Evolutionary conservation across 2,329 filamentous ascomycete genomes (phyloP).

Genomic region (Talaromyces atroroseus): DNA sequence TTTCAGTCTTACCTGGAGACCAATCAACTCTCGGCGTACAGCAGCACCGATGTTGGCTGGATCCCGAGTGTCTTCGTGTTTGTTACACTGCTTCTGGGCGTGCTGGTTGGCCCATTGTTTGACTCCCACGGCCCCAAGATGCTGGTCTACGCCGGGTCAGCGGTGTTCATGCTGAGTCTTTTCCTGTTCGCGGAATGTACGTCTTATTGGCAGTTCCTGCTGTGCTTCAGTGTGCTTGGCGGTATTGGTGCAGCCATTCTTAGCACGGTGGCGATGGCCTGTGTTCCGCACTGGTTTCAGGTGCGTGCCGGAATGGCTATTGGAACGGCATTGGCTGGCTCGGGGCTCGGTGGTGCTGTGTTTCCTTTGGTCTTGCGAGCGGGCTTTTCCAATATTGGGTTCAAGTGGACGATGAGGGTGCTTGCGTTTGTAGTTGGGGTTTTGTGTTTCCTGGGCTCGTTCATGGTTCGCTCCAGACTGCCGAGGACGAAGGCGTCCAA

Average conservation of each 20-base stretch:
- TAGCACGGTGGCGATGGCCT: constrained; percentile 34
- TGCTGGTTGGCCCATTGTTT: constrained; percentile 48
- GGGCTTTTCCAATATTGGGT: constrained; percentile 31
- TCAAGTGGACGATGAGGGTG: constrained; percentile 36
- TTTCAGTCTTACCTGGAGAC: constrained; percentile 44
- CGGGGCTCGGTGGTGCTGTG: constrained; percentile 33
- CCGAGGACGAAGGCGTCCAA: constrained; percentile 25
- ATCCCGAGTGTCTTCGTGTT: constrained; percentile 47
- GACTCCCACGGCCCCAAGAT: constrained; percentile 44
- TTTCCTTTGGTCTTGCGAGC: constrained; percentile 35
- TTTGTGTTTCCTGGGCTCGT: constrained; percentile 28
- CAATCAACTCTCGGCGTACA: constrained; percentile 42
- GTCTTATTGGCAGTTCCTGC: constrained; percentile 47
- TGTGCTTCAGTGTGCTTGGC: constrained; percentile 35
- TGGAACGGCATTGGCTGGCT: constrained; percentile 37
- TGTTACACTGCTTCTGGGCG: constrained; percentile 39
- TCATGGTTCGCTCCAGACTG: constrained; percentile 33
- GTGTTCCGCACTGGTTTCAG: constrained; percentile 41
- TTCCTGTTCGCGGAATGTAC: constrained; percentile 45
- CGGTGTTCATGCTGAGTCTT: constrained; percentile 36
- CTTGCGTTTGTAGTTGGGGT: constrained; percentile 32
- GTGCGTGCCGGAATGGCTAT: constrained; percentile 33
- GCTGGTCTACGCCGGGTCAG: constrained; percentile 37
- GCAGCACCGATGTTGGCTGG: constrained; percentile 46
- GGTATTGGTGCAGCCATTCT: constrained; percentile 33